Base-by-base conservation (phyloP, 2,329 filamentous ascomycete genomes). In the Davidsoniella virescens region DNA sequence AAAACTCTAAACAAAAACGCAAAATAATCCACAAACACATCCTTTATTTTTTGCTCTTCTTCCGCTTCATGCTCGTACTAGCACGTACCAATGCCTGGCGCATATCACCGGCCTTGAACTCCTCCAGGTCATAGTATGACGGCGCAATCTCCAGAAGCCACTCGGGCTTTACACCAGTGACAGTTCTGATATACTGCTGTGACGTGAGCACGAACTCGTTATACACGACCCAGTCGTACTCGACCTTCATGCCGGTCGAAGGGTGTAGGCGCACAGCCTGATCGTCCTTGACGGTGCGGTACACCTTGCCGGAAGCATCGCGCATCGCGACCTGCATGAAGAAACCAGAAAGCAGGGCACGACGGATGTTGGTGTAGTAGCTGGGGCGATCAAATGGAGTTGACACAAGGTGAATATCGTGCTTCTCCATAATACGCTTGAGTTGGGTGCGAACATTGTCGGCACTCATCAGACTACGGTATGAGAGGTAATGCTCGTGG, bases 321-420 rank as follows among this genome's bases (percentile, higher is more conserved):
- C 84, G 87, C 78, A 94, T 95, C 53, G 92, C 93, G 18, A 96
- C 86, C 64, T 98, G 92, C 92, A 98, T 98, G 73, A 98, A 98
- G 74, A 98, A 98, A 33, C 93, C 92, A 1, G 88, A 77, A 10
- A 95, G 82, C 12, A 98, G 75, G 7, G 92, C 90, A 37, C 87
- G 81, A 42, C 90, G 84, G 60, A 98, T 98, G 65, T 98, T 98
- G 64, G 80, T 87, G 67, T 96, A 98, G 71, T 98, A 98, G 62
- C 93, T 86, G 72, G 94, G 94, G 68, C 96, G 82, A 59, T 88
- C 83, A 61, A 94, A 96, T 0, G 84, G 76, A 0, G 90, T 96
- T 48, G 84, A 92, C 50, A 95, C 64, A 47, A 98, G 78, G 54
- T 94, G 84, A 8, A 98, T 68, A 52, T 82, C 84, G 57, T 87